A percentile compares a stretch with the other conserved stretches of the same genome.
Evolutionary conservation across 2,329 filamentous ascomycete genomes (phyloP).

Genomic region (Fusarium transvaalense): DNA sequence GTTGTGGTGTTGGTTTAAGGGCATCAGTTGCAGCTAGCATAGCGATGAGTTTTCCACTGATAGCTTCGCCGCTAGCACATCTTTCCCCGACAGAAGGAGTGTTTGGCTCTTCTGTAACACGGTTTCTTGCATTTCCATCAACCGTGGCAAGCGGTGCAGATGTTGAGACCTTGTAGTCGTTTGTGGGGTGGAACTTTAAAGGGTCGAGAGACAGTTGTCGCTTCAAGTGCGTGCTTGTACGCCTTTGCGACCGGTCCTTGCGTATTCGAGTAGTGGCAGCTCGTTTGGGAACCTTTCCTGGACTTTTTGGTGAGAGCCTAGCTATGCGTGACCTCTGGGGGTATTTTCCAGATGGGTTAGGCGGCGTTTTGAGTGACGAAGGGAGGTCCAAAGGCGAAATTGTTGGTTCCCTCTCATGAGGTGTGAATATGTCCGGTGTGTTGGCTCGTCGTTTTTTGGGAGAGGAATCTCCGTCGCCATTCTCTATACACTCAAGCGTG

Average conservation of each 20-base stretch:
- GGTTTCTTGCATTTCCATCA: slow-evolving; percentile 31
- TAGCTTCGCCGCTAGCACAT: slow-evolving; percentile 40
- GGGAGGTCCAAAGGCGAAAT: slow-evolving; percentile 28
- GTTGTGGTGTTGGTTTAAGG: slow-evolving; percentile 50
- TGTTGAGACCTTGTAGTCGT: slow-evolving; percentile 10
- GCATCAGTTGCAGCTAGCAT: slow-evolving; percentile 55
- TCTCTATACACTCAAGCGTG: slow-evolving; percentile 17
- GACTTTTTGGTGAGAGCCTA: slow-evolving; percentile 22
- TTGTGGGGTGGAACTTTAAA: slow-evolving; percentile 39
- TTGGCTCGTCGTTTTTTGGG: slow-evolving; percentile 21
- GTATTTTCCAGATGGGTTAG: slow-evolving; percentile 1
- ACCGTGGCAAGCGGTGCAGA: slow-evolving; percentile 25
- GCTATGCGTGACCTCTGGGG: slow-evolving; percentile 14
- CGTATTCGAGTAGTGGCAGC: slow-evolving; percentile 25
- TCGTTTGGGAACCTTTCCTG: slow-evolving; percentile 25
- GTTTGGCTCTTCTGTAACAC: background rate
- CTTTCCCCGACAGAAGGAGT: background rate
- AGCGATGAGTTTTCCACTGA: slow-evolving; percentile 52
- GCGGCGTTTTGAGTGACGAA: slow-evolving; percentile 20
- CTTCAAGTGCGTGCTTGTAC: slow-evolving; percentile 29
- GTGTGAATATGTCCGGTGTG: background rate
- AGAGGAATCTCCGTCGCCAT: slow-evolving; percentile 4
- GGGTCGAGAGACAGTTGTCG: slow-evolving; percentile 36
- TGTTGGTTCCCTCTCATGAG: background rate
- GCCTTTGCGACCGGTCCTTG: slow-evolving; percentile 24